phyloP scores from a whole-genome alignment of 2,329 filamentous ascomycete genomes.

The Thielaviopsis musarum region DNA sequence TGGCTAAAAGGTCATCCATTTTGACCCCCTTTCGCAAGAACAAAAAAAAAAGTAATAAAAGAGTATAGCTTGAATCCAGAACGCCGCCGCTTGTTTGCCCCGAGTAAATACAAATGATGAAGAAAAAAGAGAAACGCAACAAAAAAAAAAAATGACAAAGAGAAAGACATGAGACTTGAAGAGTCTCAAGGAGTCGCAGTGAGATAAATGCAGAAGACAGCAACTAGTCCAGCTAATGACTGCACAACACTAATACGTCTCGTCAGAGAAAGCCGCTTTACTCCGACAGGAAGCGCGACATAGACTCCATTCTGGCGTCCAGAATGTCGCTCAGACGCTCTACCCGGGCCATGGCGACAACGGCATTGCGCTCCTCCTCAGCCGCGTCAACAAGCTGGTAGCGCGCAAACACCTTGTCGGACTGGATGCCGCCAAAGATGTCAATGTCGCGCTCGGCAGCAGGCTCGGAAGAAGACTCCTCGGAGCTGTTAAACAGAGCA shows the following conservation, averaged over 20 bases:
- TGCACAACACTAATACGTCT: neutral
- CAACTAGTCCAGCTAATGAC: slow-evolving; percentile 11
- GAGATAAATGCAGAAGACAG: slow-evolving; percentile 7
- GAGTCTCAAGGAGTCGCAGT: neutral
- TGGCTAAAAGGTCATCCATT: neutral
- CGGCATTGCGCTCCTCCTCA: slow-evolving; percentile 29
- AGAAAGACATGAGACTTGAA: neutral
- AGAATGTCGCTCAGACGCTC: slow-evolving; percentile 27
- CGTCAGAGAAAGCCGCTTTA: neutral
- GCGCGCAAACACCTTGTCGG: slow-evolving; percentile 46
- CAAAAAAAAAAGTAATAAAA: slow-evolving; percentile 3
- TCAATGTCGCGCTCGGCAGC: slow-evolving; percentile 27
- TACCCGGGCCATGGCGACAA: slow-evolving; percentile 31
- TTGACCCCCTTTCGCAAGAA: neutral
- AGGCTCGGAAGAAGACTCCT: slow-evolving; percentile 15
- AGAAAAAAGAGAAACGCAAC: neutral
- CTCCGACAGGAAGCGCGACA: slow-evolving; percentile 7
- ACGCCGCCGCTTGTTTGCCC: slow-evolving; percentile 11
- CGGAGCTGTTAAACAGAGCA: slow-evolving; percentile 37
- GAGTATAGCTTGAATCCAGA: slow-evolving; percentile 5
- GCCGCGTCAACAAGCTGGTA: slow-evolving; percentile 47
- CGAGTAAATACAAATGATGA: slow-evolving; percentile 7
- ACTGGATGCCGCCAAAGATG: slow-evolving; percentile 36
- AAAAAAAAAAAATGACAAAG: neutral
- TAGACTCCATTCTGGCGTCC: slow-evolving; percentile 11